A percentile compares a stretch with the other conserved stretches of the same genome.
Conservation (phyloP, 2,329 filamentous ascomycete species). For the Corynespora cassiicola region DNA sequence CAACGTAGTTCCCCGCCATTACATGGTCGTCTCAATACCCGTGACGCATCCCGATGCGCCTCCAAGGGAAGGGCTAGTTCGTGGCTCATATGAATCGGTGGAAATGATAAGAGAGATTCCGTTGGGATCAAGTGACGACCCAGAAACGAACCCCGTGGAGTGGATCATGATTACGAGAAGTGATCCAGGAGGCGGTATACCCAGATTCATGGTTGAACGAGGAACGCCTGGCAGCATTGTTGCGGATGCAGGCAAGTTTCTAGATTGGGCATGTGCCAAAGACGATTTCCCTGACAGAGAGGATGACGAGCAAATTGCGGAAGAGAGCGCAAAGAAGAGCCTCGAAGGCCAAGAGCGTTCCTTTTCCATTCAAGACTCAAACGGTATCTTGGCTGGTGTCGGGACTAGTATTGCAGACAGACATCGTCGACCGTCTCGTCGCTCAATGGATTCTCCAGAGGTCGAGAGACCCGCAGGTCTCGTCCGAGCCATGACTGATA, state of each 20-base stretch:
- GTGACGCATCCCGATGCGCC: slow-evolving; percentile 78
- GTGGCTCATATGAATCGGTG: slow-evolving; percentile 88
- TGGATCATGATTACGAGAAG: slow-evolving; percentile 94
- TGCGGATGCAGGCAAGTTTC: slow-evolving; percentile 78
- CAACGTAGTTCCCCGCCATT: slow-evolving; percentile 66
- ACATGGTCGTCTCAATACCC: slow-evolving; percentile 87
- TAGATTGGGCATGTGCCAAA: slow-evolving; percentile 74
- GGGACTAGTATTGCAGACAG: slow-evolving; percentile 45
- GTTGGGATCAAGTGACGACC: slow-evolving; percentile 52
- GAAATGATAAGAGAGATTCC: slow-evolving; percentile 89
- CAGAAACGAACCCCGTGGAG: slow-evolving; percentile 72
- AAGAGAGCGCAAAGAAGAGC: slow-evolving; percentile 18
- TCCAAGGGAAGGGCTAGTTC: slow-evolving; percentile 74
- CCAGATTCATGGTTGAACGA: slow-evolving; percentile 88
- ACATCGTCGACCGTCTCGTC: slow-evolving; percentile 28
- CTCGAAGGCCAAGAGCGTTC: slow-evolving; percentile 22
- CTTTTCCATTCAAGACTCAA: slow-evolving; percentile 37
- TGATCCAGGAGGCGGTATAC: slow-evolving; percentile 87
- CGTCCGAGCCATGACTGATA: slow-evolving; percentile 13
- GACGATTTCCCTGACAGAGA: slow-evolving; percentile 49
- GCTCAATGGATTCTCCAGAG: slow-evolving; percentile 13
- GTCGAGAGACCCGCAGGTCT: slow-evolving; percentile 11
- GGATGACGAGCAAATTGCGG: slow-evolving; percentile 32
- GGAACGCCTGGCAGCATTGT: slow-evolving; percentile 84
- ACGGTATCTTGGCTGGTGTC: slow-evolving; percentile 45